phyloP scores from a whole-genome alignment of 441 rosid genomes.

The Pelargonium cotyledonis region DNA sequence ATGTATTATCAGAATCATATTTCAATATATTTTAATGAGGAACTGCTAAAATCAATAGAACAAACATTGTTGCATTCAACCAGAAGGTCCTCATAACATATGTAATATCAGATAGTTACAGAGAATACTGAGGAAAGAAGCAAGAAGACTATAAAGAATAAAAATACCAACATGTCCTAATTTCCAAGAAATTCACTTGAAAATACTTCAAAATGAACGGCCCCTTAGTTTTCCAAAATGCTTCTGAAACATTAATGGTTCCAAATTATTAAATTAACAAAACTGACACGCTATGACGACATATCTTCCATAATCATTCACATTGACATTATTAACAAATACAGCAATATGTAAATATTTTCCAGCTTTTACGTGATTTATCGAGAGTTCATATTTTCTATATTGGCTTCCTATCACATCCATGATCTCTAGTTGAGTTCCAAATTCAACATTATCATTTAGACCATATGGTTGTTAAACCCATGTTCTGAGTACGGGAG shows the following conservation, averaged over 20 bases:
- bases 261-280: neutral
- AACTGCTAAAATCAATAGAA: neutral
- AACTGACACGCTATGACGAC: neutral
- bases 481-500: neutral
- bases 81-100: neutral
- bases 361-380: neutral
- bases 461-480: neutral
- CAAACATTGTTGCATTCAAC: constrained; percentile 3
- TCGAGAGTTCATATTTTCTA: neutral
- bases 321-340: neutral
- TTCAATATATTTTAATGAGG: neutral
- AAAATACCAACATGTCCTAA: too few species aligned
- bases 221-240: too few species aligned
- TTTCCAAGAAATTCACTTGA: too few species aligned
- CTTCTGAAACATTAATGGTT: too few species aligned
- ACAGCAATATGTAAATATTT: neutral
- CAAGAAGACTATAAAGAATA: too few species aligned
- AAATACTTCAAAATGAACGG: too few species aligned
- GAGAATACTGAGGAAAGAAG: neutral
- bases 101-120: neutral
- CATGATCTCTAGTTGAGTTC: neutral
- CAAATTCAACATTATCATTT: neutral
- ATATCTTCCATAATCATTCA: neutral
- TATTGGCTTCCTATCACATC: neutral
- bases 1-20: constrained; percentile 7